phyloP scores from a whole-genome alignment of 768 basidiomycete species.

The Trametes maxima region DNA sequence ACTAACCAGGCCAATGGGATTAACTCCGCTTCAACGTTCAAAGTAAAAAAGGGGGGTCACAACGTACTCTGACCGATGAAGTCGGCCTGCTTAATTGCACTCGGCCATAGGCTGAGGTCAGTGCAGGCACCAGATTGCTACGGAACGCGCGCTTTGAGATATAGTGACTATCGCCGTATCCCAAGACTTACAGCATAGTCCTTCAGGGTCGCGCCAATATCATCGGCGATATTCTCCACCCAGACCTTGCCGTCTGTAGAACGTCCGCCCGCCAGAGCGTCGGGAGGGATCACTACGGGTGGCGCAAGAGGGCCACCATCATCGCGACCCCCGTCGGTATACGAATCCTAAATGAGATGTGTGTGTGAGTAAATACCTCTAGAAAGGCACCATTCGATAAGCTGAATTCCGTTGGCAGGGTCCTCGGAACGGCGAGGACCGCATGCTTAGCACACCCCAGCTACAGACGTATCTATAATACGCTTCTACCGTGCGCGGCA shows the following conservation, averaged over 20 bases:
- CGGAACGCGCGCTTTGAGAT: not conserved
- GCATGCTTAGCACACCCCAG: no score
- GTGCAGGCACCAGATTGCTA: constrained; percentile 50
- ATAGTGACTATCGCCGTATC: constrained; percentile 9
- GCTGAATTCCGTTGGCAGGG: not conserved
- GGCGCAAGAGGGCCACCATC: constrained; percentile 48
- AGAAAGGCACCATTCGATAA: not conserved
- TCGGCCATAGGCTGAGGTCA: constrained; percentile 53
- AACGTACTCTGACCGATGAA: constrained; percentile 51
- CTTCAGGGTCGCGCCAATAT: constrained; percentile 43
- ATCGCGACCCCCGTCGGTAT: constrained; percentile 50
- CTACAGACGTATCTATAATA: no score
- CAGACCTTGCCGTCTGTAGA: constrained; percentile 54
- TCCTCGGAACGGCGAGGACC: no score
- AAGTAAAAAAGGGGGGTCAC: no score
- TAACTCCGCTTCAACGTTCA: no score
- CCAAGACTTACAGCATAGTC: constrained; percentile 48
- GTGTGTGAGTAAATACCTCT: not conserved
- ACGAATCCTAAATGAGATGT: constrained; percentile 41
- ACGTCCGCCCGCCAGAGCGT: constrained; percentile 51
- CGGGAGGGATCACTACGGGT: constrained; percentile 44
- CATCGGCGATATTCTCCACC: constrained; percentile 49
- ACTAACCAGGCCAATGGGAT: constrained; percentile 32
- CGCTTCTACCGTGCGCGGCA: no score
- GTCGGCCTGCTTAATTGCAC: constrained; percentile 48